phyloP scores from a whole-genome alignment of 495 filamentous ascomycete species.

The Tetracladium setigerum region DNA sequence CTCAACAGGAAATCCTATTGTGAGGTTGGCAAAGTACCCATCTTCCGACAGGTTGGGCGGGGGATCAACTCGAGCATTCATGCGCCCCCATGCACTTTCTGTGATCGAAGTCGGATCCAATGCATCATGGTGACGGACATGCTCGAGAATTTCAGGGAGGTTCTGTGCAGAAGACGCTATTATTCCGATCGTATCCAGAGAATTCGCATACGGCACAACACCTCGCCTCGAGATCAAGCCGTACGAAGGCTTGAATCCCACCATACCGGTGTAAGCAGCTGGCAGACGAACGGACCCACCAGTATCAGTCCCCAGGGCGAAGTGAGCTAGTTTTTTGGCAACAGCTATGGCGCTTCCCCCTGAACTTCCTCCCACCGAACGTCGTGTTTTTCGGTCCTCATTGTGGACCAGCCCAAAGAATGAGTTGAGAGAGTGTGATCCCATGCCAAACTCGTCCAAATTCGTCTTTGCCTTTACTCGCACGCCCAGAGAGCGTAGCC shows the following conservation, averaged over 20 bases:
- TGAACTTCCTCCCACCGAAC: constrained; percentile 85
- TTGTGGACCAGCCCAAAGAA: constrained; percentile 59
- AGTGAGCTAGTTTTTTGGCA: constrained; percentile 57
- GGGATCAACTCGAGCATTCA: not conserved
- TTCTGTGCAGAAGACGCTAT: constrained; percentile 44
- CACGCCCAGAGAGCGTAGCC: constrained; percentile 9
- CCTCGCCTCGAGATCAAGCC: constrained; percentile 79
- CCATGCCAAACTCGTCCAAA: constrained; percentile 98
- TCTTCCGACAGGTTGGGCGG: not conserved
- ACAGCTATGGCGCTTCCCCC: constrained; percentile 91
- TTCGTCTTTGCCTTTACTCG: constrained; percentile 75
- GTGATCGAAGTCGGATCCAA: constrained; percentile 73
- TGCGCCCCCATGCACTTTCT: constrained; percentile 32
- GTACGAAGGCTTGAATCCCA: constrained; percentile 93
- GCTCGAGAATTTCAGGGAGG: constrained; percentile 40
- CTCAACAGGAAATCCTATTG: constrained; percentile 72
- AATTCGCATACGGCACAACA: constrained; percentile 92
- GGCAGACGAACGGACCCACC: constrained; percentile 89
- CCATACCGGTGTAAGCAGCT: constrained; percentile 78
- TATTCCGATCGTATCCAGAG: constrained; percentile 87
- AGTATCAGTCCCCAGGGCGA: constrained; percentile 89
- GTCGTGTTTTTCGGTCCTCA: constrained; percentile 8
- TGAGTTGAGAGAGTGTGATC: constrained; percentile 77
- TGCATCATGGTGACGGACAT: constrained; percentile 44
- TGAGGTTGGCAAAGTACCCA: constrained; percentile 15